Percentiles rank a stretch among this genome's conserved stretches.
Evolutionary conservation across 1,284 basidiomycete species (phyloP).

Genomic region (Porodaedalea pini): DNA sequence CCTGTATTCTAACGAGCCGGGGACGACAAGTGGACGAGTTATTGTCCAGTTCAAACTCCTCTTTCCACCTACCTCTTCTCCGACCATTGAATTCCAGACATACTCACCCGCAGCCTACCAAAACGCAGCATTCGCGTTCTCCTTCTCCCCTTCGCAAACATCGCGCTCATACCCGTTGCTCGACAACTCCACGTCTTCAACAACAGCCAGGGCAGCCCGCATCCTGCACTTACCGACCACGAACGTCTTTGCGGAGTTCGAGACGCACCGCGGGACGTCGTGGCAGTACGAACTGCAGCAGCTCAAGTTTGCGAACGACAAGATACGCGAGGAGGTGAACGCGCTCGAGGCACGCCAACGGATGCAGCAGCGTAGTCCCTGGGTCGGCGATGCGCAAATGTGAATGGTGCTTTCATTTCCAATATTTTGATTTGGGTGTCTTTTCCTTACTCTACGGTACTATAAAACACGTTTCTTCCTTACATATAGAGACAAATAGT

Average conservation of each 20-base stretch:
- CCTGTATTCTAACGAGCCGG: conserved; percentile 27
- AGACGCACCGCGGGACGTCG: conserved; percentile 60
- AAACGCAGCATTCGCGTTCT: neutral
- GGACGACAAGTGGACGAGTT: neutral
- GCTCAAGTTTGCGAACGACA: conserved; percentile 70
- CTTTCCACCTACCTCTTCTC: neutral
- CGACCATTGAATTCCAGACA: neutral
- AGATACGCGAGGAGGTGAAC: conserved; percentile 65
- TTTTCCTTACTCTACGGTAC: neutral
- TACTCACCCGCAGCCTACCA: neutral
- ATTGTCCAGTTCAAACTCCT: conserved; percentile 27
- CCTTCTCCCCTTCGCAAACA: neutral
- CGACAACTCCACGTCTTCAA: neutral
- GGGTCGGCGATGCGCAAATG: neutral
- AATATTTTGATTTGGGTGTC: no score
- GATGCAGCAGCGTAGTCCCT: neutral
- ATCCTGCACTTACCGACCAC: neutral
- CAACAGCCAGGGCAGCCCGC: neutral
- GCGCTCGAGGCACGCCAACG: conserved; percentile 40
- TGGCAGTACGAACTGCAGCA: conserved; percentile 95
- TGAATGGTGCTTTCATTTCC: no score
- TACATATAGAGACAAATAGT: no score
- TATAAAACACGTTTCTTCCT: no score
- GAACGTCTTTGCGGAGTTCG: conserved; percentile 75
- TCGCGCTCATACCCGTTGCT: neutral